Evolutionary conservation across 129 eudicot species (phyloP), one percentile per base, ranked within the genome.

Genomic region (Tagetes patula): DNA sequence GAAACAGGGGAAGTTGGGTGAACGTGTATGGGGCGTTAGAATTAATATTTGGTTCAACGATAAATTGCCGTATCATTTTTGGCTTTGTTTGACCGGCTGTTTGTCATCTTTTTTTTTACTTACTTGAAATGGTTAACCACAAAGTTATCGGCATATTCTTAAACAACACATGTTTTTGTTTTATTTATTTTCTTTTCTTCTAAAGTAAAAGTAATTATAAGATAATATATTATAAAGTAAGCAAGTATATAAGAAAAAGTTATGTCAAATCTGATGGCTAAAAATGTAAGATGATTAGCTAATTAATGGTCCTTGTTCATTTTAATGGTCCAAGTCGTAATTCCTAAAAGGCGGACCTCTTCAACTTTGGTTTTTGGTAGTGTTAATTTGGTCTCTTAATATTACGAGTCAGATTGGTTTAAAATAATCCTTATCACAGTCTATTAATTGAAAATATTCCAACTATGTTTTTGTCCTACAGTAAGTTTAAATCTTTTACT

Each of bases 1-100:
- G 48, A 62, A 11, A 11, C 6, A 13, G 31, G 79, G 36, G 45
- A 49, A 65, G 20, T 41, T 71, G 77, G 30, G 77, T 72, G 77
- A 64, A 33, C 43, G 75, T 75, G 67, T 66, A 77, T 38, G 70
- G 60, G 70, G 71, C 47, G 75, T 59, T 4, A 47, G 43, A 37
- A 42, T 71, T 46, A 2, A 14, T 10, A 14, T 56, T 62, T 77
- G 82, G 42, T 69, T 77, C 47, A 3, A 46, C 76, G 82, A 61
- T 42, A 30, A 1, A 33, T 3, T 78, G 72, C 72, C 77, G 77
- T 78, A 41, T 39, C 3, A 52, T 71, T 63, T 71, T 32, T 50
- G 61, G 32, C 52, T n/a, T 20, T 3, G 4, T 1, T 30, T 69
- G 81, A 69, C 70, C 69, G 62, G 42, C 54, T 6, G 41, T 77